A percentile compares a stretch with the other conserved stretches of the same genome.
These are phyloP conservation scores for Colletotrichum magnum DNA, from an alignment of 2,329 filamentous ascomycete genomes.

Conservation along the genomic window DNA sequence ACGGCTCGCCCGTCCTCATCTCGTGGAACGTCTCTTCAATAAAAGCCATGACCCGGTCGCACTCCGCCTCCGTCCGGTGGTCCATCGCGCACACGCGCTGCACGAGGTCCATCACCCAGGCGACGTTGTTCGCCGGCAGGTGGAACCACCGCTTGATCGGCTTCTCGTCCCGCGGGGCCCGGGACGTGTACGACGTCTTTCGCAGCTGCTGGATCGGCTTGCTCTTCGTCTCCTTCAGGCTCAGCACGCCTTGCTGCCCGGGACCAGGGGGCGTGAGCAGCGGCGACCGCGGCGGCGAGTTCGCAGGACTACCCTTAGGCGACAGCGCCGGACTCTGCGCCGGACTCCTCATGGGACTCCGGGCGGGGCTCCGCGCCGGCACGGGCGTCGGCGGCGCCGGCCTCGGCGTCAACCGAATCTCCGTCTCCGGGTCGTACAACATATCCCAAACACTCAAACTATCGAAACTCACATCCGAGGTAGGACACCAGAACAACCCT, in stretches of 20 bases:
- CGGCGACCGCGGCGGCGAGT: conserved; percentile 31
- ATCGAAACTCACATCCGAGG: conserved; percentile 38
- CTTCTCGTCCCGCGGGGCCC: conserved; percentile 8
- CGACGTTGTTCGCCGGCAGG: conserved; percentile 40
- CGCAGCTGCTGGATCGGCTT: conserved; percentile 11
- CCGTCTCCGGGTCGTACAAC: conserved; percentile 40
- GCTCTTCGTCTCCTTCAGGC: conserved; percentile 28
- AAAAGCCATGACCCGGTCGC: conserved; percentile 38
- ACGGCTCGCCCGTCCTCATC: conserved; percentile 39
- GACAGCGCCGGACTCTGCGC: not conserved
- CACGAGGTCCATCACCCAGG: conserved; percentile 42
- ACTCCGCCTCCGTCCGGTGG: conserved; percentile 34
- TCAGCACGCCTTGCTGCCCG: conserved; percentile 11
- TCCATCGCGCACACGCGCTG: conserved; percentile 41
- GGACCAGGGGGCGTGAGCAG: conserved; percentile 7
- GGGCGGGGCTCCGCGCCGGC: not conserved
- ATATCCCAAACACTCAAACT: conserved; percentile 40
- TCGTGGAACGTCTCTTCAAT: conserved; percentile 42
- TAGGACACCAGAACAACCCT: conserved; percentile 40
- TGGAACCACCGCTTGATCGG: conserved; percentile 41
- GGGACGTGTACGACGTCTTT: conserved; percentile 29
- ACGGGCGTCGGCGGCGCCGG: not conserved
- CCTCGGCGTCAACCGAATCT: conserved; percentile 33
- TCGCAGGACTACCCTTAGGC: not conserved
- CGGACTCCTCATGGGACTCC: not conserved